Conservation (phyloP, 129 eudicot genomes). For the Arctium lappa region DNA sequence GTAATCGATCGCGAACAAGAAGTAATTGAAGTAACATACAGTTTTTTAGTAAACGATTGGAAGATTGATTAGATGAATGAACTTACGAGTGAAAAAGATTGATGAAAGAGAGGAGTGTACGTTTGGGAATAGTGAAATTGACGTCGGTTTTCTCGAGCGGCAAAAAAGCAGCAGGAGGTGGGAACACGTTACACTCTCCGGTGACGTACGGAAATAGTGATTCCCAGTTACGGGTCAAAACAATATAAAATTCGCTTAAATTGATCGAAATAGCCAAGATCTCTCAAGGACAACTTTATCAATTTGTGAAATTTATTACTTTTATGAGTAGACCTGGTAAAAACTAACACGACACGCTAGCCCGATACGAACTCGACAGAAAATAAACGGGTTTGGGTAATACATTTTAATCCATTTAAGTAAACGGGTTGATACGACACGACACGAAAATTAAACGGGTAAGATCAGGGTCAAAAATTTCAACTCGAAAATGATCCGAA, state of each 20-base stretch:
- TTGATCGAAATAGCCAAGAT: too few species aligned
- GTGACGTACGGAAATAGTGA: constrained; percentile 21
- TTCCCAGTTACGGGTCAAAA: not conserved
- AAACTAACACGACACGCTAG: too few species aligned
- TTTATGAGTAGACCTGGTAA: too few species aligned
- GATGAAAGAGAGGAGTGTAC: constrained; percentile 22
- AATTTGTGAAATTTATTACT: too few species aligned
- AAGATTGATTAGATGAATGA: not conserved
- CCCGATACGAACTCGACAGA: too few species aligned
- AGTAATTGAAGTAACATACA: constrained; percentile 1
- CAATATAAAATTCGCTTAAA: not conserved
- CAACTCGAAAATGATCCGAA: too few species aligned
- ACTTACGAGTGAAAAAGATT: constrained; percentile 2
- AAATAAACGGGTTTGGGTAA: too few species aligned
- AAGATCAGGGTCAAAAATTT: too few species aligned
- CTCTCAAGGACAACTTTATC: too few species aligned
- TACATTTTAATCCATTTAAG: too few species aligned
- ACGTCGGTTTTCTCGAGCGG: constrained; percentile 28
- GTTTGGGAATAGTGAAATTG: constrained; percentile 33
- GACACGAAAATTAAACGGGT: too few species aligned
- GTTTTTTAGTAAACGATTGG: not conserved
- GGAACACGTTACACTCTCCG: constrained; percentile 20
- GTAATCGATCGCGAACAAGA: not conserved
- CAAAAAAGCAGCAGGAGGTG: constrained; percentile 25
- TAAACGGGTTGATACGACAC: too few species aligned